phyloP scores from a whole-genome alignment of 352 stramenopile species.

The Phytophthora hibernalis region DNA sequence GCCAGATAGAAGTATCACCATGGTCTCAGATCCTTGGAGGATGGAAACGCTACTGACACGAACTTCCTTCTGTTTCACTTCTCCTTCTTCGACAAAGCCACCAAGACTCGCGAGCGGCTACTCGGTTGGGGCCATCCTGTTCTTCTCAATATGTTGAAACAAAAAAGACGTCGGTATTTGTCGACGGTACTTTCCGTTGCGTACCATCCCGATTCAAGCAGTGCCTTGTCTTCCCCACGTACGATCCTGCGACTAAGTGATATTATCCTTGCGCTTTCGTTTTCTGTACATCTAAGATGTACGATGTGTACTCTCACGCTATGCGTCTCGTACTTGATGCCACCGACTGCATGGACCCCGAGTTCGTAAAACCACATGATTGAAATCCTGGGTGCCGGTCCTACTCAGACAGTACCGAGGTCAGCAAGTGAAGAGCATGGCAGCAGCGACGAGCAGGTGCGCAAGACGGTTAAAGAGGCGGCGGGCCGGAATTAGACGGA shows the following conservation, averaged over 20 bases:
- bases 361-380: too few species aligned
- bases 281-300: neutral
- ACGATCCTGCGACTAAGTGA: neutral
- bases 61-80: neutral
- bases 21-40: neutral
- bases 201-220: neutral
- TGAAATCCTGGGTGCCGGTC: too few species aligned
- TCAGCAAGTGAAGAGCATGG: too few species aligned
- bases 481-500: too few species aligned
- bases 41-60: neutral
- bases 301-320: neutral
- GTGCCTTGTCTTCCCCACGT: neutral
- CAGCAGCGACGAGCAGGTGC: too few species aligned
- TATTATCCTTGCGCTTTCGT: neutral
- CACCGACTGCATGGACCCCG: too few species aligned
- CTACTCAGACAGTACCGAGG: too few species aligned
- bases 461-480: too few species aligned
- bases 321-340: too few species aligned
- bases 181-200: too few species aligned
- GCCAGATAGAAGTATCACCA: slow-evolving; percentile 9
- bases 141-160: neutral
- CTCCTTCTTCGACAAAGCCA: neutral
- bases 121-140: slow-evolving; percentile 1
- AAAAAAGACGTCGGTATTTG: neutral
- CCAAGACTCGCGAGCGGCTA: neutral